A percentile compares a stretch with the other conserved stretches of the same genome.
phyloP scores from a whole-genome alignment of 371 early-diverging fungal species.

The Rhizomucor pusillus region DNA sequence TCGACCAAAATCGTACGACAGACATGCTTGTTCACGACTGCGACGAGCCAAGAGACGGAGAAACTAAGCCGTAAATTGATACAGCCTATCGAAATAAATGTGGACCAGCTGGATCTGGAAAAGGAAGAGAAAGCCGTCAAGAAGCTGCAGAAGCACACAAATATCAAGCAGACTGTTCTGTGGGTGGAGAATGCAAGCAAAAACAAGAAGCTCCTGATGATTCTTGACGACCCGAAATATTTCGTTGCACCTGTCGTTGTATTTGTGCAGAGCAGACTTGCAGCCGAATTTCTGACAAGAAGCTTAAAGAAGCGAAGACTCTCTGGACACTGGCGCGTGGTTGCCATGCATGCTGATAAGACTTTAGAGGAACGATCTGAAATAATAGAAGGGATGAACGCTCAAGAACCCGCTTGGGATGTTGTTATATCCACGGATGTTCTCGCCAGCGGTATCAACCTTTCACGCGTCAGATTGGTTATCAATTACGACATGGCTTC shows the following conservation, averaged over 20 bases:
- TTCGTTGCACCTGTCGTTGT: conserved; percentile 53
- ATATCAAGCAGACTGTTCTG: conserved; percentile 58
- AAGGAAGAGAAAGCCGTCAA: conserved; percentile 15
- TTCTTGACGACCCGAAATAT: conserved; percentile 55
- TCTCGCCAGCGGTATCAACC: conserved; percentile 53
- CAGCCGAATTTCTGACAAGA: conserved; percentile 50
- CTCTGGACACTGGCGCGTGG: conserved; percentile 27
- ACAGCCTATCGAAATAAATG: conserved; percentile 19
- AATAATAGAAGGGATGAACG: conserved; percentile 33
- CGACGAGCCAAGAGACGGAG: conserved; percentile 14
- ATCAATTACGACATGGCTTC: conserved; percentile 65
- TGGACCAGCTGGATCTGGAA: conserved; percentile 6
- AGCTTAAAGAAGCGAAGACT: conserved; percentile 39
- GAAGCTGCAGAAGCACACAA: conserved; percentile 26
- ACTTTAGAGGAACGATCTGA: conserved; percentile 45
- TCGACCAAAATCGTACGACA: conserved; percentile 43
- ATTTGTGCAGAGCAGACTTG: conserved; percentile 59
- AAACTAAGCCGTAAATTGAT: conserved; percentile 14
- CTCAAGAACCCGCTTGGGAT: conserved; percentile 30
- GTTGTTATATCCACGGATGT: conserved; percentile 57
- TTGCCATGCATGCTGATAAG: conserved; percentile 51
- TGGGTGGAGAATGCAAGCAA: conserved; percentile 67
- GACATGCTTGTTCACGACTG: conserved; percentile 36
- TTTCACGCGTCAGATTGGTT: conserved; percentile 46
- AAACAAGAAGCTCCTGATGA: conserved; percentile 53